A percentile compares a stretch with the other conserved stretches of the same genome.
Evolutionary conservation across 768 basidiomycete species (phyloP).

Genomic region (Clitopilus hobsonii): DNA sequence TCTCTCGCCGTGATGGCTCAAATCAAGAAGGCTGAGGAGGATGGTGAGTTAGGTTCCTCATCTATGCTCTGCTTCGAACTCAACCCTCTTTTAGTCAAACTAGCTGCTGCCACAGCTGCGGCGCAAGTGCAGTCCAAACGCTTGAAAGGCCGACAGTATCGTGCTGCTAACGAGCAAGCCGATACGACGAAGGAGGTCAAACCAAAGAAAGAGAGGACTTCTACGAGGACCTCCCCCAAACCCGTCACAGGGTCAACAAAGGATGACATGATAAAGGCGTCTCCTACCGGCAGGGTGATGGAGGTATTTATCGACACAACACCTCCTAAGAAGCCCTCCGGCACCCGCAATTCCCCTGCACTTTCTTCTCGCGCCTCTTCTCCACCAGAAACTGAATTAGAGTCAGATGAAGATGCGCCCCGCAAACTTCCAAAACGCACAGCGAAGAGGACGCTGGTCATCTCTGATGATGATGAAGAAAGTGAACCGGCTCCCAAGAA

Average conservation of each 20-base stretch:
- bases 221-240: conserved; percentile 10
- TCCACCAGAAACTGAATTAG: conserved; percentile 30
- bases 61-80: conserved; percentile 2
- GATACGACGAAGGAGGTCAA: conserved; percentile 16
- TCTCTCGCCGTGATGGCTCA: conserved; percentile 53
- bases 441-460: conserved; percentile 35
- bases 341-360: conserved; percentile 11
- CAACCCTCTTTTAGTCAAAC: conserved; percentile 34
- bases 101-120: conserved; percentile 39
- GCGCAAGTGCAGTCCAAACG: conserved; percentile 55
- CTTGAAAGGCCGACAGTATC: conserved; percentile 71
- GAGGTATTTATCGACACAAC: conserved; percentile 53
- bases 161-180: conserved; percentile 47
- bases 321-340: conserved; percentile 16
- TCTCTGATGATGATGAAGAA: conserved; percentile 53
- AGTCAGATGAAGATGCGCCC: conserved; percentile 32
- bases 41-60: conserved; percentile 37
- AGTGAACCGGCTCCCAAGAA: conserved; percentile 15
- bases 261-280: conserved; percentile 14
- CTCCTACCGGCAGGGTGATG: conserved; percentile 37
- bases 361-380: conserved; percentile 23
- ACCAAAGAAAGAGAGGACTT: conserved; percentile 5
- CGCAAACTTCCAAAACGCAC: conserved; percentile 30
- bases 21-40: conserved; percentile 60
- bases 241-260: conserved; percentile 6